Evolutionary conservation across 2,329 filamentous ascomycete species (phyloP).

Genomic region (Colletotrichum sp.): DNA sequence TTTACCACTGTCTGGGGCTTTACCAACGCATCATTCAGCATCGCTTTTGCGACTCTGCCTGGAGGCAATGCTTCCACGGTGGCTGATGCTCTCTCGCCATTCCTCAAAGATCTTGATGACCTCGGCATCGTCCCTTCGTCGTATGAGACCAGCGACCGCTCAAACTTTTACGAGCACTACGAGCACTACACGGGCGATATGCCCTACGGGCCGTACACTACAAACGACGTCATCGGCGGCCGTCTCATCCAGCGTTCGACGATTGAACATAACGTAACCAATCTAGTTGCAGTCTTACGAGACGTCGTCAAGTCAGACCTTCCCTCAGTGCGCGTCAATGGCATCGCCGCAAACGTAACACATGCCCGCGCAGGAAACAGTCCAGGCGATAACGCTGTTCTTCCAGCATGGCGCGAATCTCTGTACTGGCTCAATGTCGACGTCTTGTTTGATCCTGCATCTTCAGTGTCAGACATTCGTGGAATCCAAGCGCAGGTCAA

Average conservation of each 20-base stretch:
- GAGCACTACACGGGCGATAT: conserved; percentile 39
- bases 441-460: not conserved
- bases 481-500: not conserved
- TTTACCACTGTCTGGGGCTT: not conserved
- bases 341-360: conserved; percentile 11
- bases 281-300: not conserved
- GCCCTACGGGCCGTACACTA: conserved; percentile 32
- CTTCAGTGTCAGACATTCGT: not conserved
- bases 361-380: not conserved
- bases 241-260: not conserved
- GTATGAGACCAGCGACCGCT: not conserved
- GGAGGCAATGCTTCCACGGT: not conserved
- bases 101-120: not conserved
- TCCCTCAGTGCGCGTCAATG: not conserved
- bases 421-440: conserved; percentile 35
- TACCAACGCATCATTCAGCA: not conserved
- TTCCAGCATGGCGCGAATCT: conserved; percentile 35
- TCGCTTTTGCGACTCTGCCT: not conserved
- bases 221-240: not conserved
- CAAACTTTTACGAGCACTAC: conserved; percentile 25
- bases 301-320: not conserved
- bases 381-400: conserved; percentile 16
- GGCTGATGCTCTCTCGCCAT: not conserved
- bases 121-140: not conserved
- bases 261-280: not conserved